A percentile compares a stretch with the other conserved stretches of the same genome.
phyloP scores from a whole-genome alignment of 176 grass and related monocot species.

The Zoysia japonica region DNA sequence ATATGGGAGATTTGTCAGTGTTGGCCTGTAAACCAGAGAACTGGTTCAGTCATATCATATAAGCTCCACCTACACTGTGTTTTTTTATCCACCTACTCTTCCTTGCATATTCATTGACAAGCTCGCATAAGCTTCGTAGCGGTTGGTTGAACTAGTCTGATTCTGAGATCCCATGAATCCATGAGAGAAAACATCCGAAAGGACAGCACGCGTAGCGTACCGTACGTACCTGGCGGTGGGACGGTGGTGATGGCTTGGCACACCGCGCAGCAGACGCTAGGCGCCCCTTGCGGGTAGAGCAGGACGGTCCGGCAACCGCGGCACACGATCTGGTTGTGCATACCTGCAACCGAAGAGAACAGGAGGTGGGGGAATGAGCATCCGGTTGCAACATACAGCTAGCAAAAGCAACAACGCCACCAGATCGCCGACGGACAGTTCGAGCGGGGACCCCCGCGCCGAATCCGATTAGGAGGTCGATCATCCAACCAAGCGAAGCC shows the following conservation, averaged over 20 bases:
- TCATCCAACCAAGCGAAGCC: neutral
- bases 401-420: neutral
- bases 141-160: too few species aligned
- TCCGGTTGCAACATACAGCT: neutral
- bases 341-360: slow-evolving; percentile 33
- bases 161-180: neutral
- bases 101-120: too few species aligned
- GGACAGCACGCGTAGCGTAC: neutral
- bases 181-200: neutral
- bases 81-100: too few species aligned
- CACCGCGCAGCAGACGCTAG: slow-evolving; percentile 74
- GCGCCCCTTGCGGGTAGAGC: slow-evolving; percentile 68
- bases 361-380: neutral
- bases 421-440: neutral
- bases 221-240: slow-evolving; percentile 56
- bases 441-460: neutral
- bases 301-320: slow-evolving; percentile 66
- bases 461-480: slow-evolving; percentile 15
- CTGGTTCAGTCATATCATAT: neutral
- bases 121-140: too few species aligned
- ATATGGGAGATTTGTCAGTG: too few species aligned
- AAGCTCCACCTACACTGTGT: too few species aligned
- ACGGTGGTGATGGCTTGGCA: slow-evolving; percentile 72
- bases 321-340: slow-evolving; percentile 91
- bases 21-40: too few species aligned